Percentiles rank a stretch among this genome's conserved stretches.
These are phyloP conservation scores for Letharia lupina DNA, from an alignment of 495 filamentous ascomycete genomes.

Conservation along the genomic window DNA sequence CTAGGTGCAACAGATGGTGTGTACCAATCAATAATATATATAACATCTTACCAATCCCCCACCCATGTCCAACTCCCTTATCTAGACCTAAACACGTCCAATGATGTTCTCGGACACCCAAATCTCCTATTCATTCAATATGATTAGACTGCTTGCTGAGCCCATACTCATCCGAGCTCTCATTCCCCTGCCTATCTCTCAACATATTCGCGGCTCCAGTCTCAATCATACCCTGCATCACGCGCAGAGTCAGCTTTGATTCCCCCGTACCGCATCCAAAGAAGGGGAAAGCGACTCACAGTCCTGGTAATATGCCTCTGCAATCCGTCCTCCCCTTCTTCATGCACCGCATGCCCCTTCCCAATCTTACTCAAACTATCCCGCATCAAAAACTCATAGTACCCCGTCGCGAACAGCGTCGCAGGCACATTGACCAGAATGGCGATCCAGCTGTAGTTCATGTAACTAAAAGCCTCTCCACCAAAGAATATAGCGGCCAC, in stretches of 20 bases:
- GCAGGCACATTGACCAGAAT: constrained; percentile 46
- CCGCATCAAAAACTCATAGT: constrained; percentile 45
- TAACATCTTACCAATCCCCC: neutral
- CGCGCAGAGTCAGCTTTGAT: neutral
- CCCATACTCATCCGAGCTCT: constrained; percentile 14
- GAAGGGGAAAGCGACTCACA: constrained; percentile 17
- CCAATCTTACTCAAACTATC: constrained; percentile 42
- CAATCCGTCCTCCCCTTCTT: constrained; percentile 43
- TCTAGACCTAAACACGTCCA: no score
- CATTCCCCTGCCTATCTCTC: constrained; percentile 10
- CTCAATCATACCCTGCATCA: constrained; percentile 21
- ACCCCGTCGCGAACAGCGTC: constrained; percentile 42
- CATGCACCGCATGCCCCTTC: constrained; percentile 40
- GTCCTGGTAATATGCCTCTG: constrained; percentile 39
- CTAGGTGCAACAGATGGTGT: no score
- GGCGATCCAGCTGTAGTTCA: constrained; percentile 40
- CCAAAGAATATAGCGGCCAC: constrained; percentile 49
- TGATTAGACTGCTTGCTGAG: neutral
- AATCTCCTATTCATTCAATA: neutral
- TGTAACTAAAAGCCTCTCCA: constrained; percentile 38
- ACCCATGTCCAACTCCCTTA: no score
- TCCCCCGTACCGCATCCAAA: neutral
- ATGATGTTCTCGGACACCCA: no score
- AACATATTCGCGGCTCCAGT: constrained; percentile 20
- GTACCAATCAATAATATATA: no score